Percentiles rank a stretch among this genome's conserved stretches.
Evolutionary conservation across 2,329 filamentous ascomycete species (phyloP).

Genomic region (Sporothrix humicola): DNA sequence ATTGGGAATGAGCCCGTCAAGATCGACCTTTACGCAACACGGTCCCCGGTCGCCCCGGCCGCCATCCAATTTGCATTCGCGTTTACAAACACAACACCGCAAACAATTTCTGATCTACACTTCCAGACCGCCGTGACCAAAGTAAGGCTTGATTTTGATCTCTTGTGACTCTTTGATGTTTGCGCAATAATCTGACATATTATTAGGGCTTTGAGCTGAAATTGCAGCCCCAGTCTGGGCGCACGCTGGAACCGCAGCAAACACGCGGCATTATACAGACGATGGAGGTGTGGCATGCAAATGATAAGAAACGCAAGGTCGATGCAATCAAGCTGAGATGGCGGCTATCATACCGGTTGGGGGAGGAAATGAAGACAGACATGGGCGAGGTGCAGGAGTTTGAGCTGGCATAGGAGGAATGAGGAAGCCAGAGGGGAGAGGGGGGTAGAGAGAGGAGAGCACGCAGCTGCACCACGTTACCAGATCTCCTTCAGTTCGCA

Average conservation of each 20-base stretch:
- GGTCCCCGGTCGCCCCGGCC: conserved; percentile 58
- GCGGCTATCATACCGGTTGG: conserved; percentile 80
- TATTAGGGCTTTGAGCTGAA: conserved; percentile 78
- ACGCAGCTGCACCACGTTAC: too few species aligned
- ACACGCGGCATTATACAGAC: conserved; percentile 78
- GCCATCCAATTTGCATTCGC: conserved; percentile 73
- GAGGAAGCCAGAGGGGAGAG: too few species aligned
- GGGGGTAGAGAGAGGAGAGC: too few species aligned
- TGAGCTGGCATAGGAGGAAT: conserved; percentile 64
- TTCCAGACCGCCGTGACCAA: conserved; percentile 95
- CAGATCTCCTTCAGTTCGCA: too few species aligned
- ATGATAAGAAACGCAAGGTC: conserved; percentile 71
- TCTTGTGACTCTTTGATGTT: not conserved
- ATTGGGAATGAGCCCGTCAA: conserved; percentile 74
- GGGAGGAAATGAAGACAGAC: conserved; percentile 69
- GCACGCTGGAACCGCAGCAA: conserved; percentile 74
- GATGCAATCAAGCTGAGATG: conserved; percentile 86
- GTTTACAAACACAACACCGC: conserved; percentile 81
- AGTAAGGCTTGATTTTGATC: conserved; percentile 54
- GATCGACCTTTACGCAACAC: conserved; percentile 73
- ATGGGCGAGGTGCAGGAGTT: conserved; percentile 84
- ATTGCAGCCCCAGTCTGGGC: conserved; percentile 83
- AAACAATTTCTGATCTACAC: conserved; percentile 77
- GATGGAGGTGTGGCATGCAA: conserved; percentile 75
- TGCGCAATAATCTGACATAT: not conserved